phyloP scores from a whole-genome alignment of 352 stramenopile genomes.

The Globisporangium acanthophoron region DNA sequence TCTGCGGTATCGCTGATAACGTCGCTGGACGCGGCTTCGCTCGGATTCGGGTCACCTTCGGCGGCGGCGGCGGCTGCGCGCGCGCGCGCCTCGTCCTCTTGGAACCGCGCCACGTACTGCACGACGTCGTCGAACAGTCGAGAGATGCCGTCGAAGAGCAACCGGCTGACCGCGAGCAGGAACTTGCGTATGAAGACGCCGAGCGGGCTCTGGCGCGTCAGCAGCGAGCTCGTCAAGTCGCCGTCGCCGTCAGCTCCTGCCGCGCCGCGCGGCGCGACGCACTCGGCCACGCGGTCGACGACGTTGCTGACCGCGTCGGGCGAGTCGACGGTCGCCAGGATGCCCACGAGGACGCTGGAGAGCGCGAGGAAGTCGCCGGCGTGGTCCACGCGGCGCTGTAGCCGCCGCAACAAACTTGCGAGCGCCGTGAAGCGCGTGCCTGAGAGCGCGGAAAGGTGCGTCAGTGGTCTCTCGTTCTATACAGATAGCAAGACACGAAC shows the following conservation, averaged over 20 bases:
- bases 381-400: slow-evolving; percentile 32
- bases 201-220: slow-evolving; percentile 50
- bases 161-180: slow-evolving; percentile 43
- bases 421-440: slow-evolving; percentile 24
- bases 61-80: neutral
- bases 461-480: neutral
- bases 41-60: neutral
- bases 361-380: slow-evolving; percentile 36
- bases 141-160: slow-evolving; percentile 71
- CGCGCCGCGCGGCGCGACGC: slow-evolving; percentile 32
- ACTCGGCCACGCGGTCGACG: slow-evolving; percentile 62
- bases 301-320: slow-evolving; percentile 59
- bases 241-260: slow-evolving; percentile 15
- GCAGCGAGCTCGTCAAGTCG: slow-evolving; percentile 41
- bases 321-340: slow-evolving; percentile 51
- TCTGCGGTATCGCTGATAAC: neutral
- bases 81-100: slow-evolving; percentile 20
- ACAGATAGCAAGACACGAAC: neutral
- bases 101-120: slow-evolving; percentile 44
- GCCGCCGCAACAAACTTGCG: slow-evolving; percentile 33
- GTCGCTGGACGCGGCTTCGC: slow-evolving; percentile 2
- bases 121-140: slow-evolving; percentile 57
- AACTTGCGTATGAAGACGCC: slow-evolving; percentile 70
- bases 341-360: slow-evolving; percentile 36
- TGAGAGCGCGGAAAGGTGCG: neutral